A percentile compares a stretch with the other conserved stretches of the same genome.
phyloP scores from a whole-genome alignment of 352 stramenopile genomes.

The Pythium utonaiense region DNA sequence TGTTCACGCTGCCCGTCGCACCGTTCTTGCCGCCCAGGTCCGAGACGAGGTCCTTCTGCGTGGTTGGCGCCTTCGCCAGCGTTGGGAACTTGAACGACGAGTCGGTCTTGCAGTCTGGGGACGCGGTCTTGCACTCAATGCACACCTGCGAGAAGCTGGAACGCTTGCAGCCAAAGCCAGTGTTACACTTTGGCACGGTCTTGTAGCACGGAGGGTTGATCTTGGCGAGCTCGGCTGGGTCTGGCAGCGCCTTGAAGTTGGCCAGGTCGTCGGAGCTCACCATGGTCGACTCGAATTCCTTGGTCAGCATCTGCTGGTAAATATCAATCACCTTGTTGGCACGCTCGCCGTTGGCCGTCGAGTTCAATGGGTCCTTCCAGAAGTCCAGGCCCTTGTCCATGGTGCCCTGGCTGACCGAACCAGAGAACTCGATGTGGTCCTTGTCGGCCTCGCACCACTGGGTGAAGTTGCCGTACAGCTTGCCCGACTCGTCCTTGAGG shows the following conservation, averaged over 20 bases:
- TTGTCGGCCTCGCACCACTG: constrained; percentile 56
- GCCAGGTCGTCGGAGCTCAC: constrained; percentile 31
- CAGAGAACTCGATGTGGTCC: constrained; percentile 58
- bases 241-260: constrained; percentile 48
- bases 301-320: constrained; percentile 39
- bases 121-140: constrained; percentile 36
- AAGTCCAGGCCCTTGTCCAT: constrained; percentile 47
- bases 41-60: constrained; percentile 8
- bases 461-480: constrained; percentile 59
- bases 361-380: constrained; percentile 62
- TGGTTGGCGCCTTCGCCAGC: constrained; percentile 46
- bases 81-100: constrained; percentile 53
- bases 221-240: constrained; percentile 34
- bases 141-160: constrained; percentile 73
- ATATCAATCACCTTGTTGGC: constrained; percentile 41
- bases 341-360: constrained; percentile 45
- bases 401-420: constrained; percentile 30
- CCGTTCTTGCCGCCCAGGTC: constrained; percentile 15
- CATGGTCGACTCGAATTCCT: constrained; percentile 35
- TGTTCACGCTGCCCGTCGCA: not conserved
- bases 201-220: constrained; percentile 72
- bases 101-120: constrained; percentile 38
- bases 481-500: constrained; percentile 46
- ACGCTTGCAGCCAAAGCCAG: constrained; percentile 58
- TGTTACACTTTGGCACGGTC: constrained; percentile 47